Base-by-base conservation (phyloP, 169 alveolate species). In the Cryptosporidium sp. region DNA sequence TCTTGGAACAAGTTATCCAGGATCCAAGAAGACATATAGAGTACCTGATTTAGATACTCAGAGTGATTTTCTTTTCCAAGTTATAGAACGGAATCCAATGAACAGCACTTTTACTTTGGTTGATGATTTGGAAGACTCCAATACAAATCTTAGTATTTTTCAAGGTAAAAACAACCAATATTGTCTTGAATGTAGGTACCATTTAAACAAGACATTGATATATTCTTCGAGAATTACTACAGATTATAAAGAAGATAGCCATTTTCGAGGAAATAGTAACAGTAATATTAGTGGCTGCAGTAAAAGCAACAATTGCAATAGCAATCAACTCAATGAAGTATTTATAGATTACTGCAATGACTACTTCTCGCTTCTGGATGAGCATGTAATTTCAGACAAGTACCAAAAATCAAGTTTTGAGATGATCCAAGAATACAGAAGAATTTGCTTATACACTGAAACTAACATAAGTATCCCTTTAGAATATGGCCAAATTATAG, bases 161-260 rank as follows among this genome's bases (percentile, higher is more conserved):
- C 23, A 50, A 23, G 21, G 12, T 33, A 59, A 73, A 0, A 16
- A 37, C 1, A 9, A 8, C 43, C 39, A 52, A 33, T 45, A 0
- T 10, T 73, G 86, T 41, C 43, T 39, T 52, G 86, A 73, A 33
- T 73, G 86, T 21, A 73, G 51, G 26, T 73, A 55, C 29, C 39
- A 14, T 18, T n/a, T 73, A 10, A 73, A 73, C 23, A 51, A 26
- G 7, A 2, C 70, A n/a, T 4, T 73, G 2, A 31, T 73, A 35
- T 55, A 73, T 37, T 37, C 71, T 10, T 73, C 86, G 16, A 52
- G 31, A 18, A 73, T 73, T 52, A 5, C 18, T n/a, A 26, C 23
- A 23, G 86, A 71, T 8, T 14, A 37, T 7, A 33, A 18, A 10
- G 39, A n/a, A 0, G 35, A 73, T 21, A 37, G 29, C 21, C 6